These are phyloP conservation scores for Manihot esculenta DNA, from an alignment of 441 rosid species.

Conservation along the genomic window DNA sequence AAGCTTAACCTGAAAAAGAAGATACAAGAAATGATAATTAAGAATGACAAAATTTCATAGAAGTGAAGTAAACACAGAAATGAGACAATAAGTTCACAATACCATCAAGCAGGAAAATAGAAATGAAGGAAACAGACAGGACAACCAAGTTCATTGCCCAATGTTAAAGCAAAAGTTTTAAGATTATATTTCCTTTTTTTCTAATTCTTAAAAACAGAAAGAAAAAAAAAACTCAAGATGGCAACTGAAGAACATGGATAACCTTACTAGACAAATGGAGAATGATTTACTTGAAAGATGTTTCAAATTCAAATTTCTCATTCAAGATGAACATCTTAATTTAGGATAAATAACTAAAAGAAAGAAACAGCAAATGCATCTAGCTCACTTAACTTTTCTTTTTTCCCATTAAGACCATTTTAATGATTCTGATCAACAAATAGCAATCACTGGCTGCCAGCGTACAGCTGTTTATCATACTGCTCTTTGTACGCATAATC, in stretches of 20 bases:
- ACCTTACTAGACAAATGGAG: neutral
- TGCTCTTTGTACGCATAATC: neutral
- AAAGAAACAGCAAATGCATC: neutral
- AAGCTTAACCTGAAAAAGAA: conserved; percentile 73
- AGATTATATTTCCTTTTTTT: neutral
- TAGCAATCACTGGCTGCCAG: neutral
- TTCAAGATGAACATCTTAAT: neutral
- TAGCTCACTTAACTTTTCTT: neutral
- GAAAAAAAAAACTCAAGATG: neutral
- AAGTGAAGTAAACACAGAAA: neutral
- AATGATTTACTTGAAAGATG: neutral
- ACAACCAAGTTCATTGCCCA: neutral
- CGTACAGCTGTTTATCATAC: neutral
- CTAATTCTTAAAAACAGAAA: too few species aligned
- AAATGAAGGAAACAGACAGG: neutral
- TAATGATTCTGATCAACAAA: neutral
- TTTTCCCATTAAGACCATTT: neutral
- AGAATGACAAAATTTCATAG: conserved; percentile 1
- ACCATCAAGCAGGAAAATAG: neutral
- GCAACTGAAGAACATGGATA: neutral
- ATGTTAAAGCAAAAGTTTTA: neutral
- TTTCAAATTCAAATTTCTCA: conserved; percentile 1
- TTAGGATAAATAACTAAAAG: neutral
- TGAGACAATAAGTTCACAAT: neutral
- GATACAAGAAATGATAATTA: conserved; percentile 13